phyloP scores from a whole-genome alignment of 495 filamentous ascomycete species.

The Podospora didyma region DNA sequence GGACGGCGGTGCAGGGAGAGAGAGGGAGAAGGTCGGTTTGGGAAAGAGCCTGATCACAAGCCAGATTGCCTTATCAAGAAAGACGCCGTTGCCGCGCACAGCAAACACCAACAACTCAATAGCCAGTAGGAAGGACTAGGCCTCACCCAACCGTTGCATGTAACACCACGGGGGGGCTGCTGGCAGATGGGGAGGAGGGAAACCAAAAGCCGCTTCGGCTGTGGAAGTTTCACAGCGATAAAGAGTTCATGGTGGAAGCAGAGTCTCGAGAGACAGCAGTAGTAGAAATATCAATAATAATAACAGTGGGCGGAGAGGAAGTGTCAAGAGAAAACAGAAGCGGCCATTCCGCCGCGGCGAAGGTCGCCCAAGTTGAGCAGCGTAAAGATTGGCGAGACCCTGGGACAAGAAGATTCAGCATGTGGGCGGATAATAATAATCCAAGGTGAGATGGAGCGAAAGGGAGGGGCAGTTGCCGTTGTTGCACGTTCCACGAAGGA shows the following conservation, averaged over 20 bases:
- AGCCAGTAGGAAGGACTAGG: background rate
- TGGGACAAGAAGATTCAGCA: too few relatives aligned
- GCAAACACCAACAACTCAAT: background rate
- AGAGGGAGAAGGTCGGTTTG: background rate
- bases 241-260: background rate
- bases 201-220: background rate
- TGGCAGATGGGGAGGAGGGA: background rate
- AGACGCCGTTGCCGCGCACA: background rate
- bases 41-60: background rate
- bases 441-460: background rate
- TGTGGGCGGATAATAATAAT: too few relatives aligned
- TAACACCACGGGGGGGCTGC: background rate
- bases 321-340: too few relatives aligned
- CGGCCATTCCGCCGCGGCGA: too few relatives aligned
- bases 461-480: slow-evolving; percentile 6
- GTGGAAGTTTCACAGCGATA: background rate
- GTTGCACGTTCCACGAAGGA: too few relatives aligned
- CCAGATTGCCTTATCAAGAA: background rate
- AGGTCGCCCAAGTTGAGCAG: too few relatives aligned
- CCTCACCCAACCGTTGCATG: background rate
- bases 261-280: background rate
- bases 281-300: too few relatives aligned
- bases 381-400: too few relatives aligned
- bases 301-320: too few relatives aligned
- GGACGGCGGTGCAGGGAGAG: background rate